Percentiles rank a stretch among this genome's conserved stretches.
Evolutionary conservation across 805 yeast genomes (phyloP).

Genomic region (Candida vartiovaarae): DNA sequence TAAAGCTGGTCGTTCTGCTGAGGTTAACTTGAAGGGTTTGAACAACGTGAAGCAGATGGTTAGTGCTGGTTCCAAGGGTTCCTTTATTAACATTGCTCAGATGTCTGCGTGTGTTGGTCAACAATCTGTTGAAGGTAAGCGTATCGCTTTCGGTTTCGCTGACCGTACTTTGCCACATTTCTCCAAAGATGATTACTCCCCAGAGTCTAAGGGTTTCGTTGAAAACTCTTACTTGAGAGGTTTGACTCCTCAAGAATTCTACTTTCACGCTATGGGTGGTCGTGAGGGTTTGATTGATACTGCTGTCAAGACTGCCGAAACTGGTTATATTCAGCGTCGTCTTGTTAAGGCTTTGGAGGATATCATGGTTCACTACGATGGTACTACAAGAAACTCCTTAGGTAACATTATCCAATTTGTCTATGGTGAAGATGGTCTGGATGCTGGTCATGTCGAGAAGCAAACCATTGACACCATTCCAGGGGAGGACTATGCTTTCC

Average conservation of each 20-base stretch:
- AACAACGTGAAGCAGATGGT: constrained; percentile 99
- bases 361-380: constrained; percentile 97
- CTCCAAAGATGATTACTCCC: constrained; percentile 96
- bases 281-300: constrained; percentile 99
- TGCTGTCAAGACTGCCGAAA: constrained; percentile 98
- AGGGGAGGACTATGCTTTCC: constrained; percentile 81
- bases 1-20: constrained; percentile 98
- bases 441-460: constrained; percentile 95
- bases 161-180: constrained; percentile 97
- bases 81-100: constrained; percentile 96
- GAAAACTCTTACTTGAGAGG: constrained; percentile 97
- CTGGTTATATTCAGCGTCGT: constrained; percentile 98
- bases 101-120: constrained; percentile 99
- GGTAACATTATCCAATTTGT: constrained; percentile 95
- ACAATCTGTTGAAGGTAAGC: constrained; percentile 98
- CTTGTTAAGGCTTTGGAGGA: constrained; percentile 94
- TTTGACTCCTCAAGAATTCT: constrained; percentile 95
- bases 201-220: constrained; percentile 97
- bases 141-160: constrained; percentile 95
- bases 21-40: constrained; percentile 86
- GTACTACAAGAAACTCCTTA: constrained; percentile 94
- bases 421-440: constrained; percentile 99
- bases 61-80: constrained; percentile 98
- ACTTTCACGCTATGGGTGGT: constrained; percentile 99
- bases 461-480: constrained; percentile 95